phyloP scores from a whole-genome alignment of 495 filamentous ascomycete species.

The Hypoxylon lienhwacheense region DNA sequence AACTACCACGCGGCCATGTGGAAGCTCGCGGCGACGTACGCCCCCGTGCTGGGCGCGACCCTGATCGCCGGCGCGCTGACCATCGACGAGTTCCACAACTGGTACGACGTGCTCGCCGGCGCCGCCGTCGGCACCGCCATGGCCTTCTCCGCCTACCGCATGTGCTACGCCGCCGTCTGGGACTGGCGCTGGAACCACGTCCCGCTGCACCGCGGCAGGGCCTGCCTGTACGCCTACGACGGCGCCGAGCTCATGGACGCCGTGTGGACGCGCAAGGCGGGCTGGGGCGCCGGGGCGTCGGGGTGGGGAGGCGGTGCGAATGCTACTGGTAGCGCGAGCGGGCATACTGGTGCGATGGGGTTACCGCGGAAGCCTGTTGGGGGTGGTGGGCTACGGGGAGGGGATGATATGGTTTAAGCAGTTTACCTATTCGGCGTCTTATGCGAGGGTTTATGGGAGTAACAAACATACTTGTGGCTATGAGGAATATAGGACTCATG shows the following conservation, averaged over 20 bases:
- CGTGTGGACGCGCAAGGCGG: slow-evolving; percentile 48
- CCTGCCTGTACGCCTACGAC: slow-evolving; percentile 38
- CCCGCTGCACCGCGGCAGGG: slow-evolving; percentile 46
- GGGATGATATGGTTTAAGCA: slow-evolving; percentile 36
- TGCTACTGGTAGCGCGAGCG: not conserved
- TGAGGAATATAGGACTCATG: too few species aligned
- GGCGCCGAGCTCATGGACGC: slow-evolving; percentile 44
- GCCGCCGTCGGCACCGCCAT: slow-evolving; percentile 59
- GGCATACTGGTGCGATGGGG: slow-evolving; percentile 8
- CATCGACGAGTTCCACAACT: slow-evolving; percentile 64
- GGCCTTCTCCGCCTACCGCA: slow-evolving; percentile 59
- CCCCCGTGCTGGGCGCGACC: slow-evolving; percentile 59
- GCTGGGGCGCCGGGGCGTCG: slow-evolving; percentile 45
- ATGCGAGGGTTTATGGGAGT: too few species aligned
- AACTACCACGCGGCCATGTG: slow-evolving; percentile 65
- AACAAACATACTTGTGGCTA: too few species aligned
- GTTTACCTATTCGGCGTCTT: too few species aligned
- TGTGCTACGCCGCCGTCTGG: slow-evolving; percentile 60
- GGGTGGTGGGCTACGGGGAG: slow-evolving; percentile 8
- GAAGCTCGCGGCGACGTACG: slow-evolving; percentile 61
- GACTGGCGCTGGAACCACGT: slow-evolving; percentile 61
- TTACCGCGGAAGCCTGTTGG: slow-evolving; percentile 32
- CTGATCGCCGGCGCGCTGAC: slow-evolving; percentile 62
- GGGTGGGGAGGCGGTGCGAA: slow-evolving; percentile 3
- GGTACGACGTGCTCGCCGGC: slow-evolving; percentile 62